Evolutionary conservation across 352 stramenopile species (phyloP).

Genomic region (Globisporangium apiculatum): DNA sequence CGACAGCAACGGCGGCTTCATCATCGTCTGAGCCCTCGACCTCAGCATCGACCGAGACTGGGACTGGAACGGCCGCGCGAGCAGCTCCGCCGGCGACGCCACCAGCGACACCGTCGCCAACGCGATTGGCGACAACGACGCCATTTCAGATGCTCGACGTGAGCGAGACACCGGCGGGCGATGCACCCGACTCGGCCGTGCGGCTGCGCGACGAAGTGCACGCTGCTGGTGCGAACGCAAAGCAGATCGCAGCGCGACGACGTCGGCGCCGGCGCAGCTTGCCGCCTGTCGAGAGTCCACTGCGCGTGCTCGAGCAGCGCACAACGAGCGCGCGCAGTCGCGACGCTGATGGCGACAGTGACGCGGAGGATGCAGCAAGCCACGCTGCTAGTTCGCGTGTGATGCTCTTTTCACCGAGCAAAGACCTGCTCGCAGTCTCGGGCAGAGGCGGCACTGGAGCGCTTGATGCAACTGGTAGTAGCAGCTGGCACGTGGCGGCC

Average conservation of each 20-base stretch:
- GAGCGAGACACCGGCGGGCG: constrained; percentile 22
- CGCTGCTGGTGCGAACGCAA: constrained; percentile 14
- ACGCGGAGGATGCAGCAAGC: not conserved
- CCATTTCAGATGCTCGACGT: constrained; percentile 28
- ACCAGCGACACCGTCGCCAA: constrained; percentile 23
- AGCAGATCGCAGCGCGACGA: constrained; percentile 16
- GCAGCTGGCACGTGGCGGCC: constrained; percentile 47
- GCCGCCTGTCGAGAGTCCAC: constrained; percentile 34
- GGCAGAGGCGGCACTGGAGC: constrained; percentile 5
- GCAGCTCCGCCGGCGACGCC: constrained; percentile 2
- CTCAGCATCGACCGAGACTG: not conserved
- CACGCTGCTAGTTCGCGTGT: not conserved
- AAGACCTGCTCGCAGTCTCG: constrained; percentile 19
- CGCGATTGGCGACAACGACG: constrained; percentile 11
- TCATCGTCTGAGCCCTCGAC: not conserved
- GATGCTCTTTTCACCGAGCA: constrained; percentile 50
- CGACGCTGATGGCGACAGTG: constrained; percentile 21
- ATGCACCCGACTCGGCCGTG: constrained; percentile 9
- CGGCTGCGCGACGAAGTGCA: constrained; percentile 23
- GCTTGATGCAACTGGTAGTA: not conserved
- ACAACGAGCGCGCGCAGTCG: constrained; percentile 13
- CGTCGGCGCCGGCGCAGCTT: constrained; percentile 37
- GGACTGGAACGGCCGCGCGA: not conserved
- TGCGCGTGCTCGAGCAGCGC: constrained; percentile 26
- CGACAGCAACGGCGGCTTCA: too few species aligned